These are phyloP conservation scores for Gaeumannomyces tritici DNA, from an alignment of 2,329 filamentous ascomycete species.

Conservation along the genomic window DNA sequence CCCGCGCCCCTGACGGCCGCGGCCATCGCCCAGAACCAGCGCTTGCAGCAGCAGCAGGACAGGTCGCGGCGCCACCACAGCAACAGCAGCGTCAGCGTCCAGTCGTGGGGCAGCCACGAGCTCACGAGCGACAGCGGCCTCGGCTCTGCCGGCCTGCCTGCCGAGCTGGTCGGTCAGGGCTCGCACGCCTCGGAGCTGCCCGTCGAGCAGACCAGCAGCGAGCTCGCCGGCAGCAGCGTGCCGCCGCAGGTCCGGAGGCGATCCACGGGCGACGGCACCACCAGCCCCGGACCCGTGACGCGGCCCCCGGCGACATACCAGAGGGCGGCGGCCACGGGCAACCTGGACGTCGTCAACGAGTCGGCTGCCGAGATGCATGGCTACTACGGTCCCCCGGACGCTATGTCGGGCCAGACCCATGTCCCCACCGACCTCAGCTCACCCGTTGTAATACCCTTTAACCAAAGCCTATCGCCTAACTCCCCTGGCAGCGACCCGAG, in stretches of 20 bases:
- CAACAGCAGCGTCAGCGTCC: conserved; percentile 36
- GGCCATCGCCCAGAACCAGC: conserved; percentile 4
- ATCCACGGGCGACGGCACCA: conserved; percentile 14
- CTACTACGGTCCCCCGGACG: conserved; percentile 31
- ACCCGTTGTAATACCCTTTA: conserved; percentile 3
- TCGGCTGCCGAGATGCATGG: conserved; percentile 31
- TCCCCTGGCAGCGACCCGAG: not conserved
- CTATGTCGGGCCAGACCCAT: conserved; percentile 31
- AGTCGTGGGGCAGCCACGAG: conserved; percentile 22
- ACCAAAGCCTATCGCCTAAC: not conserved
- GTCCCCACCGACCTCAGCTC: conserved; percentile 6
- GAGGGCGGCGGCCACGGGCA: conserved; percentile 9
- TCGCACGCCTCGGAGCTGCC: conserved; percentile 26
- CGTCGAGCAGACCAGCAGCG: conserved; percentile 11
- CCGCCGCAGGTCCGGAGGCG: conserved; percentile 10
- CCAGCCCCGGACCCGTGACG: not conserved
- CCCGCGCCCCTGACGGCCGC: not conserved
- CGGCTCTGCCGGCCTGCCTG: conserved; percentile 16
- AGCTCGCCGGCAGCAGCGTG: conserved; percentile 9
- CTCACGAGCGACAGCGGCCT: conserved; percentile 8
- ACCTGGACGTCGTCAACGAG: conserved; percentile 29
- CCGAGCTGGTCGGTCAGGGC: conserved; percentile 28
- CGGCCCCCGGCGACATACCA: conserved; percentile 11
- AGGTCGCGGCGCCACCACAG: conserved; percentile 30
- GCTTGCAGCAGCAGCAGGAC: conserved; percentile 9